Base-by-base conservation (phyloP, 805 yeast genomes). In the Priceomyces medius region DNA sequence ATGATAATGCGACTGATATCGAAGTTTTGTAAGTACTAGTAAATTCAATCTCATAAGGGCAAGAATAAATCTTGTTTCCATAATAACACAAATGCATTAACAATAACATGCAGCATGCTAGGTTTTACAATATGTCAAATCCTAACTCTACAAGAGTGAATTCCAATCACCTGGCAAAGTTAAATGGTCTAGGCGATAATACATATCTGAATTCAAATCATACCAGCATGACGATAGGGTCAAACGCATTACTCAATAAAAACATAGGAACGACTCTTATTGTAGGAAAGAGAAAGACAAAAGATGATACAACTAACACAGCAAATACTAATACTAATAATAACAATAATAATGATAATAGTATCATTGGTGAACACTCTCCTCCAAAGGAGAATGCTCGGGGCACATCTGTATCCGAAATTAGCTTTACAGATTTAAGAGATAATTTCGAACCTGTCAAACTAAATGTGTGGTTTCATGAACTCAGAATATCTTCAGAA, bases 401-500 rank as follows among this genome's bases (percentile, higher is more conserved):
- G 27, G 37, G 41, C 21, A 27, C 21, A 6, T 34, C 38, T 7
- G 34, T 32, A 7, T 27, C 35, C 14, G 45, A 40, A 12, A 33
- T 35, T n/a, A 34, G 40, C 26, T 24, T 18, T 16, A 18, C 38
- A 17, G 42, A 32, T 20, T 17, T 32, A 29, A 40, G 28, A 27
- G 35, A 33, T 13, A 20, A 13, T 7, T 14, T n/a, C 16, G 66
- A 64, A 37, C 73, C 76, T 0, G 58, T 69, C 2, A 75, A 66
- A 38, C 43, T 76, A 45, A 71, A 74, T 4, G 61, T 68, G n/a
- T 70, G 81, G 72, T 74, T 86, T 50, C 97, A 90, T 55, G 96
- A 89, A 47, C 50, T 76, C 3, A 63, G 87, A 18, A 68, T 75
- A 0, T 77, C 81, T 1, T 32, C 66, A 1, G 81, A 80, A 27